These are phyloP conservation scores for Annona cherimola DNA, from an alignment of 164 flowering plant genomes.

Conservation along the genomic window DNA sequence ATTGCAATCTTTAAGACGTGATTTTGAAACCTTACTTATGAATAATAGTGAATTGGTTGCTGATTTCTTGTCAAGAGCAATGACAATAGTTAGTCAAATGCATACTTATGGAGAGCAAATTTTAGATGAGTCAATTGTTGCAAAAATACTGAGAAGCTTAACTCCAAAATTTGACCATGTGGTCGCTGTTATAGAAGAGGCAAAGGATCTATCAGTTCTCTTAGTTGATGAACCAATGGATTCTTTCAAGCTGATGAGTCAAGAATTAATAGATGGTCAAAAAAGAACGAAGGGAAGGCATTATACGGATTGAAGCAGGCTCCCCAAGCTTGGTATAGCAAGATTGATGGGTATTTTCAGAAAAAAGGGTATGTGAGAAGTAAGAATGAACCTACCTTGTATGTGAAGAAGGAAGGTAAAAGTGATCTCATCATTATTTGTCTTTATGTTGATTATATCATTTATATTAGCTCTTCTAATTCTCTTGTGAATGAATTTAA, in stretches of 20 bases:
- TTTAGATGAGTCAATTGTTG: constrained; percentile 6
- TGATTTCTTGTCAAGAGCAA: constrained; percentile 8
- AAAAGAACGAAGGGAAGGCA: constrained; percentile 2
- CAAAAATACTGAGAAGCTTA: constrained; percentile 16
- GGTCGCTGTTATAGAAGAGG: constrained; percentile 11
- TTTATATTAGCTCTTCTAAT: too few relatives aligned
- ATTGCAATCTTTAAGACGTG: constrained; percentile 12
- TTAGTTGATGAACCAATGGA: constrained; percentile 6
- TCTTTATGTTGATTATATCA: too few relatives aligned
- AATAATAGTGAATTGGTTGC: constrained; percentile 9
- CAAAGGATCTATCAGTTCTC: constrained; percentile 1
- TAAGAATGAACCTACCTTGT: too few relatives aligned
- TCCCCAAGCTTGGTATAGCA: too few relatives aligned
- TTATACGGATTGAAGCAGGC: too few relatives aligned
- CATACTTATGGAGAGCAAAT: constrained; percentile 5
- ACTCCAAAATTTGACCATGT: constrained; percentile 12
- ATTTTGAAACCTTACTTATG: constrained; percentile 13
- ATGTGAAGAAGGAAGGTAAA: too few relatives aligned
- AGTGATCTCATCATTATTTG: too few relatives aligned
- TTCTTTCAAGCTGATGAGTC: constrained; percentile 9
- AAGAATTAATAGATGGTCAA: neutral
- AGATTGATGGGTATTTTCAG: too few relatives aligned
- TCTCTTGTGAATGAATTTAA: too few relatives aligned
- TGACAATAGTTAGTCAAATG: constrained; percentile 12
- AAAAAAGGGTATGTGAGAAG: too few relatives aligned